Percentiles rank a stretch among this genome's conserved stretches.
Conservation (phyloP, 257 asterid genomes). For the Rhazya stricta region DNA sequence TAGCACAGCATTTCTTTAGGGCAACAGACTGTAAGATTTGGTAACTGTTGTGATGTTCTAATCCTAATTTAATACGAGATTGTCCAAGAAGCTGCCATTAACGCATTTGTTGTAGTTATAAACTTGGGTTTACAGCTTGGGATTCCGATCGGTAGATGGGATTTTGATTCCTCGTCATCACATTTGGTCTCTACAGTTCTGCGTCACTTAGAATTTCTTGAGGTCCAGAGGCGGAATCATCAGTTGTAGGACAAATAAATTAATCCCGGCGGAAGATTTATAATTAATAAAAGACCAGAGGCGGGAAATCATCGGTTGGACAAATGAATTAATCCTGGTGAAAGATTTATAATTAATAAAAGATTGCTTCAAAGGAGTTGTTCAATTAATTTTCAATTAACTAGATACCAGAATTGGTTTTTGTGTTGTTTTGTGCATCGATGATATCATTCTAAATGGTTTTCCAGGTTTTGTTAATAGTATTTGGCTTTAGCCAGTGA, state of each 20-base stretch:
- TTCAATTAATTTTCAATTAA: neutral
- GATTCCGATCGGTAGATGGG: neutral
- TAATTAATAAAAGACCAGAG: neutral
- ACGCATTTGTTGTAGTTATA: neutral
- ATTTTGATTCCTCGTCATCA: neutral
- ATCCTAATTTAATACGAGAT: neutral
- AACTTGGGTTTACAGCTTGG: neutral
- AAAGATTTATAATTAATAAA: neutral
- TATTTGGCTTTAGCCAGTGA: neutral
- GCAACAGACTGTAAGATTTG: neutral
- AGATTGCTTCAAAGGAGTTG: neutral
- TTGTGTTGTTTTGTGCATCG: neutral
- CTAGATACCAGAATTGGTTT: neutral
- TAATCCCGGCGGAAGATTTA: neutral
- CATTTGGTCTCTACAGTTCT: neutral
- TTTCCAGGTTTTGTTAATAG: neutral
- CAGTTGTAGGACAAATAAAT: neutral
- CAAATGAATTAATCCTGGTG: neutral
- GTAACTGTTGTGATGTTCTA: neutral
- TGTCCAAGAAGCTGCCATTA: neutral
- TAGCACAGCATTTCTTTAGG: neutral
- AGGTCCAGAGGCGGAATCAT: neutral
- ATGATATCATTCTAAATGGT: neutral
- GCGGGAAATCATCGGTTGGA: neutral
- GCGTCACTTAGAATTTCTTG: neutral